Percentiles rank a stretch among this genome's conserved stretches.
Evolutionary conservation across 2,329 filamentous ascomycete genomes (phyloP).

Genomic region (Dothiorella sarmentorum): DNA sequence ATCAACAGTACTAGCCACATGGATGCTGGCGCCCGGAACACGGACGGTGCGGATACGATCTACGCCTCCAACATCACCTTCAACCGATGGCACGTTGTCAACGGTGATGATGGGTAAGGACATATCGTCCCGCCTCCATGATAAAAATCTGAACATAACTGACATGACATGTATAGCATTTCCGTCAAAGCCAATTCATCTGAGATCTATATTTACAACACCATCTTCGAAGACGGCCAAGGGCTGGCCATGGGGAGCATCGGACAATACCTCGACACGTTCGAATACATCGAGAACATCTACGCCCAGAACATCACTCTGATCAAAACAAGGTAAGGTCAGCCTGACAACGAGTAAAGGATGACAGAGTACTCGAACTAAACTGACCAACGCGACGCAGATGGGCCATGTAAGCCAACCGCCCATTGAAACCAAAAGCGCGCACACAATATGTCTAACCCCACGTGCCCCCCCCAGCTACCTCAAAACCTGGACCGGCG

Average conservation of each 20-base stretch:
- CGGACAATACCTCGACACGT: conserved; percentile 50
- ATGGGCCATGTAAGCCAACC: conserved; percentile 1
- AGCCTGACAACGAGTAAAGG: no score
- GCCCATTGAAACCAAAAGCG: no score
- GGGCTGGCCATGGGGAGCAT: conserved; percentile 58
- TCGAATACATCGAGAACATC: conserved; percentile 47
- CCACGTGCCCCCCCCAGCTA: not conserved
- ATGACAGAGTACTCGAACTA: no score
- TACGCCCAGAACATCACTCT: not conserved
- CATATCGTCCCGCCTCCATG: not conserved
- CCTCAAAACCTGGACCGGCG: conserved; percentile 9
- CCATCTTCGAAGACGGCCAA: conserved; percentile 48
- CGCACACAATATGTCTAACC: not conserved
- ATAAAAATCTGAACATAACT: conserved; percentile 43
- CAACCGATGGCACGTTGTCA: conserved; percentile 23
- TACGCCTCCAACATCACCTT: conserved; percentile 50
- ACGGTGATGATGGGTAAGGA: conserved; percentile 22
- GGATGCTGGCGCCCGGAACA: conserved; percentile 25
- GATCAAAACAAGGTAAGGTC: not conserved
- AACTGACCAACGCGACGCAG: not conserved
- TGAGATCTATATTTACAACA: conserved; percentile 52
- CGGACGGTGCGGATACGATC: conserved; percentile 54
- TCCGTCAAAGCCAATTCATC: conserved; percentile 55
- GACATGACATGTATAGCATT: conserved; percentile 52
- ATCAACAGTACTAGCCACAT: conserved; percentile 48